Evolutionary conservation across 2,329 filamentous ascomycete species (phyloP).

Genomic region (Purpureocillium lavendulum): DNA sequence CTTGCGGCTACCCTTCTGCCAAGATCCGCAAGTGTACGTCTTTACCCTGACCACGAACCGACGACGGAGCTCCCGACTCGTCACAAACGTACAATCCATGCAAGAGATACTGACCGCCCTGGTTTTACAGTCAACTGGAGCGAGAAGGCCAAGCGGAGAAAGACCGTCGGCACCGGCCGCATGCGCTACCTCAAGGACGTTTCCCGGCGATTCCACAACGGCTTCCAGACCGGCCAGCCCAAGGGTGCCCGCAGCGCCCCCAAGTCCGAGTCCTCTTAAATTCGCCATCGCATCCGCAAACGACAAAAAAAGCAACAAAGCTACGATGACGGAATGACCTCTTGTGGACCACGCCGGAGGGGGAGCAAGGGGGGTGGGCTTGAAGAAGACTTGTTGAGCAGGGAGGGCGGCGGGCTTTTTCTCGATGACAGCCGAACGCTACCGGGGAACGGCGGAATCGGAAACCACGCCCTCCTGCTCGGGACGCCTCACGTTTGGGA

Average conservation of each 20-base stretch:
- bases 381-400: too few relatives aligned
- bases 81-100: background rate
- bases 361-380: too few relatives aligned
- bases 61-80: too few relatives aligned
- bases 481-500: too few relatives aligned
- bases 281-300: slow-evolving; percentile 6
- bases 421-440: too few relatives aligned
- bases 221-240: slow-evolving; percentile 85
- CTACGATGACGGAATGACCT: slow-evolving; percentile 6
- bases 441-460: too few relatives aligned
- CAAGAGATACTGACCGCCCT: slow-evolving; percentile 1
- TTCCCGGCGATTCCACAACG: slow-evolving; percentile 92
- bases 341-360: background rate
- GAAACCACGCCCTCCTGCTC: too few relatives aligned
- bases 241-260: slow-evolving; percentile 58
- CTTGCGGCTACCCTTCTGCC: slow-evolving; percentile 93
- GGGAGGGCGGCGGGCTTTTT: too few relatives aligned
- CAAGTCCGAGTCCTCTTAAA: slow-evolving; percentile 13
- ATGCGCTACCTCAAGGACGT: slow-evolving; percentile 92
- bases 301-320: slow-evolving; percentile 2
- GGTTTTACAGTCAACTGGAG: slow-evolving; percentile 82
- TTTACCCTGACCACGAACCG: background rate
- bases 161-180: slow-evolving; percentile 95
- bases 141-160: slow-evolving; percentile 99
- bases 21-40: slow-evolving; percentile 98